Percentiles rank a stretch among this genome's conserved stretches.
phyloP scores from a whole-genome alignment of 805 yeast species.

The Saturnispora hagleri region DNA sequence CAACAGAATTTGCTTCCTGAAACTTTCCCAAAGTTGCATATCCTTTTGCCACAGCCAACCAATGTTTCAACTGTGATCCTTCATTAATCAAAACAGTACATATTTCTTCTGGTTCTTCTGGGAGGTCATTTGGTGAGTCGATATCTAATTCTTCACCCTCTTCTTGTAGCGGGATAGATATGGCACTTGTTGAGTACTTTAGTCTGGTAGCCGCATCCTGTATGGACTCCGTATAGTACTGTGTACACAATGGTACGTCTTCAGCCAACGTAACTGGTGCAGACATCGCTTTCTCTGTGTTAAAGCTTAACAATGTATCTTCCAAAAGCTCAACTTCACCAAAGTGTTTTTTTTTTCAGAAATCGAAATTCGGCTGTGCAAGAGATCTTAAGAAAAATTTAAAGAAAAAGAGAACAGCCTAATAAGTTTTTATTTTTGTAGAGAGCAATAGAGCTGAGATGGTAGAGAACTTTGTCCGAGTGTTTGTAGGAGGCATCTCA shows the following conservation, averaged over 20 bases:
- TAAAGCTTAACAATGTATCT: neutral
- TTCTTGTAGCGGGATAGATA: slow-evolving; percentile 58
- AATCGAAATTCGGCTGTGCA: slow-evolving; percentile 2
- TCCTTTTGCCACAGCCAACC: slow-evolving; percentile 79
- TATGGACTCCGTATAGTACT: slow-evolving; percentile 20
- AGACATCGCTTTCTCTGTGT: neutral
- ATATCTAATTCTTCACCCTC: slow-evolving; percentile 81
- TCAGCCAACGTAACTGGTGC: slow-evolving; percentile 7
- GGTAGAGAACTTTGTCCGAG: slow-evolving; percentile 6
- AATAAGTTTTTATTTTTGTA: neutral
- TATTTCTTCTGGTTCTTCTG: slow-evolving; percentile 83
- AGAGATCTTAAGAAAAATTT: neutral
- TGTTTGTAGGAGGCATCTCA: slow-evolving; percentile 68
- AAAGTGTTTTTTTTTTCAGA: neutral
- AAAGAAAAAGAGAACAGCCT: neutral
- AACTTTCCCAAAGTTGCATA: slow-evolving; percentile 55
- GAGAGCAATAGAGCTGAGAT: neutral
- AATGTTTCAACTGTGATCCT: slow-evolving; percentile 62
- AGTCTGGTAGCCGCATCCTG: slow-evolving; percentile 17
- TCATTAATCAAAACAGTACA: slow-evolving; percentile 74
- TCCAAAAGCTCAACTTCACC: neutral
- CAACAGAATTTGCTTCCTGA: slow-evolving; percentile 55
- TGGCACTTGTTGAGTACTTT: slow-evolving; percentile 18
- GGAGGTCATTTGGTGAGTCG: slow-evolving; percentile 71
- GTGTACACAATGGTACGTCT: slow-evolving; percentile 18